These are phyloP conservation scores for Microstroma glucosiphilum DNA, from an alignment of 1,284 basidiomycete genomes.

Conservation along the genomic window DNA sequence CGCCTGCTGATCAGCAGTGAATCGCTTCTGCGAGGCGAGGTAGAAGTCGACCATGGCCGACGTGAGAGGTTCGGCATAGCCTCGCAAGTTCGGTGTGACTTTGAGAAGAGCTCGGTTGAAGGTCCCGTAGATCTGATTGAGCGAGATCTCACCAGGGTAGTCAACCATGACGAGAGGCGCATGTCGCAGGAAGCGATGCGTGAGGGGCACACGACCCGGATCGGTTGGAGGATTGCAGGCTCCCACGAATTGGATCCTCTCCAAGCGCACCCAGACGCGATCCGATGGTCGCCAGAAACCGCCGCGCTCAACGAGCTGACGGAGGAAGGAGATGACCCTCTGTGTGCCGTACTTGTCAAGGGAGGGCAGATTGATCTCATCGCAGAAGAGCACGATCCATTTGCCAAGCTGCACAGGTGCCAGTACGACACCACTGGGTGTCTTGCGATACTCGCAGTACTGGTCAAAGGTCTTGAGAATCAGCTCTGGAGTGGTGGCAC, in stretches of 20 bases:
- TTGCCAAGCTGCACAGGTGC: conserved; percentile 90
- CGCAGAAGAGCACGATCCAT: conserved; percentile 98
- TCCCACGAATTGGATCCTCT: conserved; percentile 97
- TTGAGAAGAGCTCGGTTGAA: conserved; percentile 95
- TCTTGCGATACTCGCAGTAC: conserved; percentile 98
- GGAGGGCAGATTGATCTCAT: conserved; percentile 97
- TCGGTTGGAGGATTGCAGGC: conserved; percentile 99
- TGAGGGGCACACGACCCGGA: conserved; percentile 95
- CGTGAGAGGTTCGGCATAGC: conserved; percentile 88
- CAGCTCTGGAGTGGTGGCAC: conserved; percentile 93
- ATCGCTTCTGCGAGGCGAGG: conserved; percentile 82
- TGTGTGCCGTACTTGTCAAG: conserved; percentile 98
- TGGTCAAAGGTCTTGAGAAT: conserved; percentile 99
- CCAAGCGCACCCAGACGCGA: conserved; percentile 94
- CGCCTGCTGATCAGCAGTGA: conserved; percentile 91
- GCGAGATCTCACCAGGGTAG: conserved; percentile 91
- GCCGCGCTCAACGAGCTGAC: conserved; percentile 88
- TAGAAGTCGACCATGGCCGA: conserved; percentile 97
- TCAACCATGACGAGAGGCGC: conserved; percentile 99
- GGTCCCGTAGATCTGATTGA: conserved; percentile 99
- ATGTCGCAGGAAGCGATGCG: conserved; percentile 92
- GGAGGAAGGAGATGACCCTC: conserved; percentile 93
- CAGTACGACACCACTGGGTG: conserved; percentile 89
- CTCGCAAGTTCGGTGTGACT: conserved; percentile 84
- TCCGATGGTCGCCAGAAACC: conserved; percentile 94